Evolutionary conservation across 2,329 filamentous ascomycete genomes (phyloP).

Genomic region (Monosporascus sp.): DNA sequence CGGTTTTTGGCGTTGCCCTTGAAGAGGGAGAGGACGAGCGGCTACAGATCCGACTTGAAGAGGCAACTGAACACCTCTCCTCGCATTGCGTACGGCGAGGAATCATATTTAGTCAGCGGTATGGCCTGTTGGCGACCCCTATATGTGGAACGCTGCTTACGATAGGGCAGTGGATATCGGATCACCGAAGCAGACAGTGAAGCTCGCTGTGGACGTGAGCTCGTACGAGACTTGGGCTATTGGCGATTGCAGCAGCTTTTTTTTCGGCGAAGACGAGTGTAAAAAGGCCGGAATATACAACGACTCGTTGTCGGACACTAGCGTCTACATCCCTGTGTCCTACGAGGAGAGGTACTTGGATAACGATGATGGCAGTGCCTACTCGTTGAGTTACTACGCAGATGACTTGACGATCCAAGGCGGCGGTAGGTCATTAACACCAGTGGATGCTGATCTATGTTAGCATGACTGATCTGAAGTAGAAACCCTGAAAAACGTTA

Average conservation of each 20-base stretch:
- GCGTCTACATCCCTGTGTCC: not conserved
- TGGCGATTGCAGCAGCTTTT: not conserved
- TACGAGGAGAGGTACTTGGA: not conserved
- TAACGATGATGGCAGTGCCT: constrained; percentile 2
- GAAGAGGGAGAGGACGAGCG: not conserved
- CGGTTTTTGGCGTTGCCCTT: not conserved
- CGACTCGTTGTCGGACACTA: not conserved
- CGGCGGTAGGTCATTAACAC: not conserved
- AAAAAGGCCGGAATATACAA: constrained; percentile 1
- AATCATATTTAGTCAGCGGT: not conserved
- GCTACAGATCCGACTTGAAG: not conserved
- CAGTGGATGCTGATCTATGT: no score
- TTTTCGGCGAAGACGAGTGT: not conserved
- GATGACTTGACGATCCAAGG: constrained; percentile 2
- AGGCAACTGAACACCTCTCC: not conserved
- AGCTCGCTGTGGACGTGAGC: constrained; percentile 1
- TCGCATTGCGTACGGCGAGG: not conserved
- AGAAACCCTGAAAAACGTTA: constrained; percentile 15
- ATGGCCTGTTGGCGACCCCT: not conserved
- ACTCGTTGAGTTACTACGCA: not conserved
- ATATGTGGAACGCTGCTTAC: not conserved
- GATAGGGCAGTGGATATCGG: constrained; percentile 1
- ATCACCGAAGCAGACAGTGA: not conserved
- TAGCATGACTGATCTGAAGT: not conserved
- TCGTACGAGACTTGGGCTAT: not conserved